Base-by-base conservation (phyloP, 2,329 filamentous ascomycete species). In the Fusarium fujikuroi region DNA sequence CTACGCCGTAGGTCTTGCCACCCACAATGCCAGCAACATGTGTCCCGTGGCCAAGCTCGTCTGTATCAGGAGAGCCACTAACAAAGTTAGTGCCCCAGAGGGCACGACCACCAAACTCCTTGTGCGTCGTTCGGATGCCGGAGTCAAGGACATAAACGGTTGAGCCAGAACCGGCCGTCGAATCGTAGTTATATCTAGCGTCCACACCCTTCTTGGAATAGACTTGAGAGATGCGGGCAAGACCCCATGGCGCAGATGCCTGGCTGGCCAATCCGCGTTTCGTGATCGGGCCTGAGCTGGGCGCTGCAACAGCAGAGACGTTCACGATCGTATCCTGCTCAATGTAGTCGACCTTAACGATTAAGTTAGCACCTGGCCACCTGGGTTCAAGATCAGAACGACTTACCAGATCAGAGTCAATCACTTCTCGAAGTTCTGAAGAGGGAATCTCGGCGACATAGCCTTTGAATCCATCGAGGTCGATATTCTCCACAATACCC, bases 111-210 rank as follows among this genome's bases (percentile, higher is more conserved):
- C 2, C 36, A 37, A 80, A 80, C 37, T 79, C 75, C 2, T 53
- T 43, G 66, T 87, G 85, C 4, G 77, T 60, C 18, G 76, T 78
- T 15, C 77, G 78, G 58, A 86, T 83, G 60, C 85, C 85, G 1
- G 84, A 84, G 70, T 87, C 85, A 60, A 86, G 78, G 7, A 86
- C 70, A 63, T 86, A 86, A 39, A 81, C 78, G 58, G 79, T 83
- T 12, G 59, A 57, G 2, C 70, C 76, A 28, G 70, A 30, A 7
- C 79, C 78, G 3, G 75, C 74, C 0, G 63, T 67, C 9, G 43
- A 28, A 16, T 79, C 75, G 36, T 80, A 81, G 19, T 62, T 63
- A 39, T 80, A 81, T 21, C 43, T 21, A 19, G 64, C 12, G 7
- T 42, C 42, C 2, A 46, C n/a, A 3, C 34, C 42, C 0, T 32